Base-by-base conservation (phyloP, 805 yeast species). In the Blastobotrys peoriensis region DNA sequence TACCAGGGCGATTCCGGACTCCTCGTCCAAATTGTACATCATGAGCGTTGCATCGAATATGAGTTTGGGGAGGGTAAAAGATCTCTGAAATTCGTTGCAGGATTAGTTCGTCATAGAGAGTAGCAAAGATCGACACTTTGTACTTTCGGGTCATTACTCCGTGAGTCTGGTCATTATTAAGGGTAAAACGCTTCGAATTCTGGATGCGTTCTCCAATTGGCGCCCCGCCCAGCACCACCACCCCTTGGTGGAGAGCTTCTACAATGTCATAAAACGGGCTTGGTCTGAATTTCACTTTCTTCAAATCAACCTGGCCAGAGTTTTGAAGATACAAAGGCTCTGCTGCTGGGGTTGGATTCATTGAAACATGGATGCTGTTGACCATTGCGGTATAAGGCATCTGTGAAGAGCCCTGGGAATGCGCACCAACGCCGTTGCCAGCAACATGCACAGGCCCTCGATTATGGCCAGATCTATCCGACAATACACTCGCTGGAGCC, bases 71-170 rank as follows among this genome's bases (percentile, higher is more conserved):
- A 13, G 30, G 30, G 30, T 25, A 25, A 8, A 13, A 8, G 8
- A 25, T 13, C 13, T 25, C 30, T 8, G 30, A 25, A 13, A 25
- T 25, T 25, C 30, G 30, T 13, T 25, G 30, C 13, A 42, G 43
- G n/a, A 40, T 39, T 2, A 39, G 40, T 5, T 49, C 53, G 10
- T 45, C 48, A 16, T 48, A 46, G 20, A 38, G 50, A 19, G 63
- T 86, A 53, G 83, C 72, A 38, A 84, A 61, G 1, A 86, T 55
- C 52, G 65, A 77, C 3, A 86, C 49, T 43, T 67, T 71, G 47
- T 59, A 62, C 9, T 55, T 52, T 3, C 49, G 56, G 10, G 60
- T 51, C 18, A 54, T 50, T 8, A 83, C 51, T 8, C 70, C 51
- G 6, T 52, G 48, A 28, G 59, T 51, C 36, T 81, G 87, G 0